phyloP scores from a whole-genome alignment of 2,329 filamentous ascomycete species.

The Ophiognomonia clavigignenti-juglandacearum region DNA sequence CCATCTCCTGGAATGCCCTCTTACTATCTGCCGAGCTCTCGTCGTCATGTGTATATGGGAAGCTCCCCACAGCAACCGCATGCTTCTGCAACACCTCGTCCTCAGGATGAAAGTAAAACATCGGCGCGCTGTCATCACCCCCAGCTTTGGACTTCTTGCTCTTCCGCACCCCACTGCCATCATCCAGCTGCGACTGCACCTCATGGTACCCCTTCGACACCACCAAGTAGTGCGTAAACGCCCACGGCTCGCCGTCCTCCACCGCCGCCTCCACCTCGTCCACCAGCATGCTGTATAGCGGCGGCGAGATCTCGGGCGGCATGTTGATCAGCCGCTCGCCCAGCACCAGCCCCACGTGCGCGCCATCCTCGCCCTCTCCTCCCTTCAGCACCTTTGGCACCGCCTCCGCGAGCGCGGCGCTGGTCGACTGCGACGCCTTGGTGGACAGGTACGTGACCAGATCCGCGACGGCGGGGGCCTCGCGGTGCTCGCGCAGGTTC shows the following conservation, averaged over 20 bases:
- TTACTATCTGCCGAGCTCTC: slow-evolving; percentile 85
- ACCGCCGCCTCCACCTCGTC: slow-evolving; percentile 88
- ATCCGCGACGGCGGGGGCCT: slow-evolving; percentile 66
- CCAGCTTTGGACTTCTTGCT: slow-evolving; percentile 58
- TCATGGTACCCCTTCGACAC: slow-evolving; percentile 91
- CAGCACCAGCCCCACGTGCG: slow-evolving; percentile 78
- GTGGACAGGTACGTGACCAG: slow-evolving; percentile 66
- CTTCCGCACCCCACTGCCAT: slow-evolving; percentile 54
- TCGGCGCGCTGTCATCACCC: slow-evolving; percentile 34
- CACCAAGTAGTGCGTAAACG: slow-evolving; percentile 89
- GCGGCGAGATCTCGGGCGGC: slow-evolving; percentile 86
- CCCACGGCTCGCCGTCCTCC: slow-evolving; percentile 86
- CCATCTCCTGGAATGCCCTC: slow-evolving; percentile 89
- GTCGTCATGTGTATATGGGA: slow-evolving; percentile 74
- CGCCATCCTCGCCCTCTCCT: too few relatives aligned
- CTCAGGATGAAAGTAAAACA: slow-evolving; percentile 93
- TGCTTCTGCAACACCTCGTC: slow-evolving; percentile 83
- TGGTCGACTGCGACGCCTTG: slow-evolving; percentile 45
- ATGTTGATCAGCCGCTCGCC: slow-evolving; percentile 95
- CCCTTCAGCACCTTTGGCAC: slow-evolving; percentile 58
- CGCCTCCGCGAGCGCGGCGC: slow-evolving; percentile 50
- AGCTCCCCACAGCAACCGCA: slow-evolving; percentile 64
- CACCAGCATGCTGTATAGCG: slow-evolving; percentile 89
- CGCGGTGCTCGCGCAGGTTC: slow-evolving; percentile 74
- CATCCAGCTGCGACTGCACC: slow-evolving; percentile 73